Evolutionary conservation across 768 basidiomycete genomes (phyloP).

Genomic region (Pisolithus sp.): DNA sequence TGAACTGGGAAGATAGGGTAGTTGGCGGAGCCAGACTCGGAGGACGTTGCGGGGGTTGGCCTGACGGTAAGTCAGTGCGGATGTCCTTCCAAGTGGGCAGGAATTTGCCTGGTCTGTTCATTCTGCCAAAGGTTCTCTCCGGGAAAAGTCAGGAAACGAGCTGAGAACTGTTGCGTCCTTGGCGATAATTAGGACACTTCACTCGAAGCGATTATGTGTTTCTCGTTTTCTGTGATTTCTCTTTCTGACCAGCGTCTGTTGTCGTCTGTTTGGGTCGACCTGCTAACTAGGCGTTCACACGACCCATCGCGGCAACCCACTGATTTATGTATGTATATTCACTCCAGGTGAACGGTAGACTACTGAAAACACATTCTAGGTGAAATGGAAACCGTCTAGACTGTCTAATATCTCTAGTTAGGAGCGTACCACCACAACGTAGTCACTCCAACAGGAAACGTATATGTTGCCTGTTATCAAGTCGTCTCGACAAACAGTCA

Average conservation of each 20-base stretch:
- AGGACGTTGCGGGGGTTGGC: slow-evolving; percentile 78
- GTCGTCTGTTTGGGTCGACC: neutral
- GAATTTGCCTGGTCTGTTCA: slow-evolving; percentile 56
- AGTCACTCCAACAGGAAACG: slow-evolving; percentile 72
- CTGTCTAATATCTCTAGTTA: neutral
- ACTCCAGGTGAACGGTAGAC: no score
- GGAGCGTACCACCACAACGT: slow-evolving; percentile 47
- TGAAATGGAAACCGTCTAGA: neutral
- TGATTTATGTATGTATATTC: no score
- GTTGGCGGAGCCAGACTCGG: slow-evolving; percentile 67
- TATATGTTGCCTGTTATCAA: slow-evolving; percentile 49
- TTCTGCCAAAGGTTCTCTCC: slow-evolving; percentile 15
- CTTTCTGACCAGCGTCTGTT: slow-evolving; percentile 1
- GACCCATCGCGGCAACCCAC: neutral
- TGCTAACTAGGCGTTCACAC: neutral
- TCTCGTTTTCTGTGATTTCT: slow-evolving; percentile 10
- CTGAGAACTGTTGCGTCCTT: no score
- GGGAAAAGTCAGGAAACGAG: neutral
- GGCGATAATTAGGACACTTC: neutral
- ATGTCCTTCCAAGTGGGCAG: slow-evolving; percentile 6
- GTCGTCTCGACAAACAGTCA: neutral
- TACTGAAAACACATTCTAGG: no score
- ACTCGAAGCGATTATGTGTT: slow-evolving; percentile 8
- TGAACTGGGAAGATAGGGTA: slow-evolving; percentile 56
- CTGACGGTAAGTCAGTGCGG: slow-evolving; percentile 33